Base-by-base conservation (phyloP, 1,284 basidiomycete genomes). In the Pseudozyma sp. region DNA sequence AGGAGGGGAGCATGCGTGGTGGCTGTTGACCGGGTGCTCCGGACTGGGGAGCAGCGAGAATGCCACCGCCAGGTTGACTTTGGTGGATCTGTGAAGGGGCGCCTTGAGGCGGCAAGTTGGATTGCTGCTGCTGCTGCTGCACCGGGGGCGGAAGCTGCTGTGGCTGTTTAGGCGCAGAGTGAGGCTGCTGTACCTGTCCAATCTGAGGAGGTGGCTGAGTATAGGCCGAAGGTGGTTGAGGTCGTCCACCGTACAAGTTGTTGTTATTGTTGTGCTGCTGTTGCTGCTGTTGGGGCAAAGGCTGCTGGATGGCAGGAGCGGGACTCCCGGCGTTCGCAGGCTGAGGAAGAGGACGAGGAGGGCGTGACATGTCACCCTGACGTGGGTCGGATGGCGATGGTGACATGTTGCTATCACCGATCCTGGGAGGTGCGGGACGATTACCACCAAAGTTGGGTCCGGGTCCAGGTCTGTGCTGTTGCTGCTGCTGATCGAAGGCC, bases 1-100 rank as follows among this genome's bases (percentile, higher is more conserved):
- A 78, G 21, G 83, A 83, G 12, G 77, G 77, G 9, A 73, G 69
- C 61, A 76, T 76, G 7, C 71, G 64, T 5, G 61, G 58, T 18
- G 64, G 57, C 38, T 66, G 70, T n/a, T 35, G 50, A 31, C 31
- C 53, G 2, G 18, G 25, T 16, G 50, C 35, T 5, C 38, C 51
- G 11, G 13, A 47, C 7, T 52, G 44, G 11, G 61, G 21, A 11
- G 62, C 49, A n/a, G 65, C 56, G 19, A 70, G 36, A 35, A 60
- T 43, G 35, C 59, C 35, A 55, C 35, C 21, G 56, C 59, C 56
- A 35, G 42, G 43, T 18, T 39, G 43, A 55, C 54, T 59, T 49
- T 57, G 62, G 16, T 59, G 51, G 19, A 49, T 49, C 34, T 47
- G 57, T 21, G 57, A 34, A n/a, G 31, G 48, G 6, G 45, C 19